Evolutionary conservation across 202 grass and related monocot genomes (phyloP).

Genomic region (Carex arenaria): DNA sequence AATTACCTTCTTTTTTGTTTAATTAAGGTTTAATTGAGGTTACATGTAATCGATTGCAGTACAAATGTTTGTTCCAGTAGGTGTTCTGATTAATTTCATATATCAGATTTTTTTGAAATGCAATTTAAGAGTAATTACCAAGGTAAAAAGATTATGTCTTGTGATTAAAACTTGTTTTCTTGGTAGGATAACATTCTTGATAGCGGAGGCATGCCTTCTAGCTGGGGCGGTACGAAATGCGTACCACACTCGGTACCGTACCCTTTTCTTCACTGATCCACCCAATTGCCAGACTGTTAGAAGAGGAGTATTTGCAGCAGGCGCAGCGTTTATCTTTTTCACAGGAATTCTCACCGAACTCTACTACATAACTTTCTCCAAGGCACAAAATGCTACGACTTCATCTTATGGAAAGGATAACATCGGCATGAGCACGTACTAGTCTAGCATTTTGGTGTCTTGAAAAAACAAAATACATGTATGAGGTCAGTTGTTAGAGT

Average conservation of each 20-base stretch:
- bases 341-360: slow-evolving; percentile 57
- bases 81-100: not conserved
- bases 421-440: slow-evolving; percentile 54
- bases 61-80: not conserved
- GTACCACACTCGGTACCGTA: slow-evolving; percentile 80
- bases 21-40: not conserved
- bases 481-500: not conserved
- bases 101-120: not conserved
- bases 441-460: not conserved
- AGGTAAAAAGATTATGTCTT: not conserved
- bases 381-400: slow-evolving; percentile 26
- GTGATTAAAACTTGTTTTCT: not conserved
- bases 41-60: not conserved
- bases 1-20: not conserved
- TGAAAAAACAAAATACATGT: not conserved
- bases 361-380: slow-evolving; percentile 75
- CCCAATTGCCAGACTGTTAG: slow-evolving; percentile 57
- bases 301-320: slow-evolving; percentile 64
- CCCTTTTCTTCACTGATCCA: slow-evolving; percentile 37
- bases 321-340: slow-evolving; percentile 71
- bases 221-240: slow-evolving; percentile 68
- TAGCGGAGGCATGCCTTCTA: slow-evolving; percentile 73
- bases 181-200: slow-evolving; percentile 62
- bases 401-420: slow-evolving; percentile 25
- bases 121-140: not conserved